Evolutionary conservation across 306 rosid species (phyloP), one percentile per base, ranked within the genome.

Genomic region (Geum urbanum): DNA sequence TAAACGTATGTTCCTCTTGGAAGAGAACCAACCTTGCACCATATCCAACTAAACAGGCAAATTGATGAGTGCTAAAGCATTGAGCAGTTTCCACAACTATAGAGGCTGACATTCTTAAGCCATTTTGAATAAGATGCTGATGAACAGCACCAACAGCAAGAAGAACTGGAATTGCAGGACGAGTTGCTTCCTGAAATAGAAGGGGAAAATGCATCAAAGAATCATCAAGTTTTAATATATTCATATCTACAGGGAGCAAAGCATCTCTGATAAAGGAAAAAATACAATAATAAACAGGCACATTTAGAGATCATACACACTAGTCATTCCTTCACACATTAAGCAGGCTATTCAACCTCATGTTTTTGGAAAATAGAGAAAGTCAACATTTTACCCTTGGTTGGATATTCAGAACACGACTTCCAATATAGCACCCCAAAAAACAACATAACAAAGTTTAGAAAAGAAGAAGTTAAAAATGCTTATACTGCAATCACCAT

Each of bases 61-160:
- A 94, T 51, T 94, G 99, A 85, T 94, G 99, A 66, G 99, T 94
- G 81, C 99, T 94, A 81, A 94, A 94, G 87, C 97, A 94, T 81
- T 94, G 99, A 77, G 99, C 91, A 72, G 99, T 90, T 61, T 94
- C 97, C 12, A 89, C 99, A 66, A 94, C 49, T 69, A 94, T 83
- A 52, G 99, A 88, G 49, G 99, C 95, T 57, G 97, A 94, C 87
- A 76, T 88, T 66, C 99, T 87, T 83, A 91, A 79, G 35, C 99
- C 99, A 79, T 91, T 94, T 72, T 85, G 89, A 76, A 94, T 94
- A 70, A 94, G 91, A 86, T 94, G 99, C 85, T 94, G 99, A 80
- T 94, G 99, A 77, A 94, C 95, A 70, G 99, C 90, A 71, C 99
- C 99, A 47, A 94, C 92, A 60, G 99, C 97, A 51, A 94, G 99